Evolutionary conservation across 352 stramenopile species (phyloP).

Genomic region (Phytopythium kandeliae): DNA sequence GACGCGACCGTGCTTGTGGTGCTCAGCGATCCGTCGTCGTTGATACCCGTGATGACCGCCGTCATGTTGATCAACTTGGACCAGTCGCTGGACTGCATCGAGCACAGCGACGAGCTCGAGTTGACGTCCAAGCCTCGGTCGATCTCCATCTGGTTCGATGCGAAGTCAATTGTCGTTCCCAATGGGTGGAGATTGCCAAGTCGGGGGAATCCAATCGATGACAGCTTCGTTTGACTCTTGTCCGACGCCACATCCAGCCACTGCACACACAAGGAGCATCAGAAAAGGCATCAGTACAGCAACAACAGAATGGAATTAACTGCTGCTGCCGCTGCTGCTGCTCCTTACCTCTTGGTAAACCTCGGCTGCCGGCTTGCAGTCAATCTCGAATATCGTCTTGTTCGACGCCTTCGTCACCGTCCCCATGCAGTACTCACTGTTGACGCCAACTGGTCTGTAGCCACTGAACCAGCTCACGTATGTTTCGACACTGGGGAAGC

Average conservation of each 20-base stretch:
- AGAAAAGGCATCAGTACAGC: not conserved
- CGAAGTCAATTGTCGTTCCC: conserved; percentile 76
- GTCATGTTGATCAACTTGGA: conserved; percentile 84
- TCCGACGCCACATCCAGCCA: conserved; percentile 80
- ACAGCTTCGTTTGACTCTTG: conserved; percentile 64
- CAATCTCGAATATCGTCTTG: conserved; percentile 85
- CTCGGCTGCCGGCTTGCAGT: conserved; percentile 72
- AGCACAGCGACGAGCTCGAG: conserved; percentile 58
- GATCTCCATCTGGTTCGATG: conserved; percentile 63
- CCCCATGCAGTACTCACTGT: conserved; percentile 81
- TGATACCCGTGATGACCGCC: conserved; percentile 80
- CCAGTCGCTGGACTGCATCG: conserved; percentile 79
- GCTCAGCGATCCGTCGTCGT: conserved; percentile 75
- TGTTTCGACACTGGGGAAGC: conserved; percentile 82
- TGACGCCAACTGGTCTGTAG: conserved; percentile 69
- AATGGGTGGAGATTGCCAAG: conserved; percentile 80
- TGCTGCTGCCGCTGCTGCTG: too few relatives aligned
- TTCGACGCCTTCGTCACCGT: conserved; percentile 81
- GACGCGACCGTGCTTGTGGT: conserved; percentile 73
- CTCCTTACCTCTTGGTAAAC: conserved; percentile 70
- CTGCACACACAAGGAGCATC: conserved; percentile 10
- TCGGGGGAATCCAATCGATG: conserved; percentile 71
- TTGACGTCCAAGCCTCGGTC: conserved; percentile 45
- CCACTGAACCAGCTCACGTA: conserved; percentile 86
- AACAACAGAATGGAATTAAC: not conserved